Base-by-base conservation (phyloP, 306 rosid genomes). In the Quercus aquifolioides region DNA sequence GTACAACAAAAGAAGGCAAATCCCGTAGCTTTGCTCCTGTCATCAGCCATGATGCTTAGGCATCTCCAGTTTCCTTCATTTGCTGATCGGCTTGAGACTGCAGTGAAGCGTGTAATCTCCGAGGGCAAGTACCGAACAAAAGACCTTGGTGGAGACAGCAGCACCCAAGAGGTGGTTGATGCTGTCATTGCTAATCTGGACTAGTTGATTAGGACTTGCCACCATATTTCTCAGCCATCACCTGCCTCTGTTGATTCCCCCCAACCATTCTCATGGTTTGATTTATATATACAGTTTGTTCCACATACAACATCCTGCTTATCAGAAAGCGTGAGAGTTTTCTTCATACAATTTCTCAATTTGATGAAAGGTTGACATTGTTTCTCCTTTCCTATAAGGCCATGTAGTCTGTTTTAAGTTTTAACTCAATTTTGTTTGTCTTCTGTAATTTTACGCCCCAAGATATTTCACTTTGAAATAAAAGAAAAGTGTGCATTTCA, bases 31-130 rank as follows among this genome's bases (percentile, higher is more conserved):
- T 68, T 91, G 84, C 88, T 93, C 65, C 88, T 93, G 20, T 91
- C 97, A 17, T 91, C 96, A 1, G 96, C 97, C 83, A 93, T 91
- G 94, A 91, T 93, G 97, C 81, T 93, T 70, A 87, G 97, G 79
- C 97, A 93, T 67, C 96, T 92, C 63, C 97, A 88, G 86, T 91
- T 92, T 71, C 96, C 94, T 57, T 89, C 97, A 46, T 91, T 92
- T 60, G 97, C 97, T 0, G 97, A 92, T 64, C 90, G 97, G 26
- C 89, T 91, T 12, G 97, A 91, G 79, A 91, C 94, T 46, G 91
- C 96, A 0, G 96, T 93, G 63, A 84, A 91, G 81, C 89, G 87
- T 5, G 92, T 93, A 7, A 89, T 91, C 26, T 82, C 28, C 0
- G 96, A 83, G 76, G 88, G 96, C 62, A 88, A 86, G 49, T 74